Evolutionary conservation across 495 filamentous ascomycete genomes (phyloP).

Genomic region (Xeromyces bisporus): DNA sequence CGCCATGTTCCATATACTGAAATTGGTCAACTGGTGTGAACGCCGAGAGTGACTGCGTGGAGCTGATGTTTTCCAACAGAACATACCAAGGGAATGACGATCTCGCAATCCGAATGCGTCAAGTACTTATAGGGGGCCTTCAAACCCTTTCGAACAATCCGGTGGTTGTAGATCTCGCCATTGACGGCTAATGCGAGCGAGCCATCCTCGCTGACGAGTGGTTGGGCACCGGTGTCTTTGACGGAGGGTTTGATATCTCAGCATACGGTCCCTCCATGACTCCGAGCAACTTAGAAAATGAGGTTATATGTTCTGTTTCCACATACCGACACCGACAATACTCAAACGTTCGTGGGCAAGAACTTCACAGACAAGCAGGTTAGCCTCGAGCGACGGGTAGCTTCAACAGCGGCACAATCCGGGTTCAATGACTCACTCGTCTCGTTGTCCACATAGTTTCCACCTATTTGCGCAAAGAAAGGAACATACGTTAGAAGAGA

Average conservation of each 20-base stretch:
- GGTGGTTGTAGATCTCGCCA: constrained; percentile 99
- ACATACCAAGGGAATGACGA: constrained; percentile 88
- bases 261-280: background rate
- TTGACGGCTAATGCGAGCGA: constrained; percentile 89
- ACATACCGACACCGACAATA: constrained; percentile 91
- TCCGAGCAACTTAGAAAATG: constrained; percentile 1
- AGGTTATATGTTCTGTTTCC: constrained; percentile 2
- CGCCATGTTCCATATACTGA: constrained; percentile 81
- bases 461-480: constrained; percentile 37
- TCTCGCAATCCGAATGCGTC: constrained; percentile 95
- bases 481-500: constrained; percentile 1
- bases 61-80: too few species aligned
- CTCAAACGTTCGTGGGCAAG: constrained; percentile 92
- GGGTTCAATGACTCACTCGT: constrained; percentile 47
- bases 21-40: constrained; percentile 12
- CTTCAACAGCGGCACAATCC: too few species aligned
- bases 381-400: constrained; percentile 10
- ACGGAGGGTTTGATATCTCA: constrained; percentile 11
- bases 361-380: constrained; percentile 38
- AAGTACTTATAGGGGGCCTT: constrained; percentile 79
- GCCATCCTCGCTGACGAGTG: constrained; percentile 78
- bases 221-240: constrained; percentile 83
- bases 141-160: constrained; percentile 70
- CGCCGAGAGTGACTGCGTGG: too few species aligned
- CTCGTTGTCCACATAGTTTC: constrained; percentile 72